Evolutionary conservation across 2,329 filamentous ascomycete genomes (phyloP), one percentile per base, ranked within the genome.

Genomic region (Alternaria tenuissima): DNA sequence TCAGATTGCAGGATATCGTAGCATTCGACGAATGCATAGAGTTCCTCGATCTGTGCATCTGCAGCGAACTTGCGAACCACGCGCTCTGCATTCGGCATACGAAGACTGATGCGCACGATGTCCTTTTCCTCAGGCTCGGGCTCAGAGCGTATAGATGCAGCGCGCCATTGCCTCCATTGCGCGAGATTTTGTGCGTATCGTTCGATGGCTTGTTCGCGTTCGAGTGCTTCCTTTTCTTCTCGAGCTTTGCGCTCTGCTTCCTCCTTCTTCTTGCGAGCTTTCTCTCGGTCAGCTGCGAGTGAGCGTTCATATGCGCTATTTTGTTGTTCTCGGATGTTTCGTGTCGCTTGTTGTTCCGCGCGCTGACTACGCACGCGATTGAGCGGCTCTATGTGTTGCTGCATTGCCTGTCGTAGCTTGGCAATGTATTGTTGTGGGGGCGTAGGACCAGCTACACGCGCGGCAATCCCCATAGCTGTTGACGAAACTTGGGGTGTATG

Each of bases 1-100:
- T 73, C 77, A 2, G 80, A 78, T 36, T 85, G 78, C 3, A 93
- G 69, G 6, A 90, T 69, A 53, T 92, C 89, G 75, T 93, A 90
- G 80, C 94, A 98, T 75, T 99, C 95, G 3, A 98, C 93, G 80
- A 96, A 97, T 0, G 94, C 95, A 78, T 98, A 98, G 6, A 99
- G 81, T 72, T 97, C 93, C 75, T 98, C 94, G 38, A 98, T 82
- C 2, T 86, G 84, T 0, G 91, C 87, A n/a, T 87, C 83, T 1
- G 85, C 82, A 0, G 83, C 78, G 76, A 99, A 98, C 51, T 87
- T 87, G 42, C 94, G 86, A 57, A 96, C 87, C 2, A 97, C 86
- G 42, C 94, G 86, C 49, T 92, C 90, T 0, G 88, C 91, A 5
- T 87, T 89, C 0, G 84, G 82, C 70, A 90, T 79, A 14, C 87